Evolutionary conservation across 345 rosid genomes (phyloP).

Genomic region (Gossypium arboreum): DNA sequence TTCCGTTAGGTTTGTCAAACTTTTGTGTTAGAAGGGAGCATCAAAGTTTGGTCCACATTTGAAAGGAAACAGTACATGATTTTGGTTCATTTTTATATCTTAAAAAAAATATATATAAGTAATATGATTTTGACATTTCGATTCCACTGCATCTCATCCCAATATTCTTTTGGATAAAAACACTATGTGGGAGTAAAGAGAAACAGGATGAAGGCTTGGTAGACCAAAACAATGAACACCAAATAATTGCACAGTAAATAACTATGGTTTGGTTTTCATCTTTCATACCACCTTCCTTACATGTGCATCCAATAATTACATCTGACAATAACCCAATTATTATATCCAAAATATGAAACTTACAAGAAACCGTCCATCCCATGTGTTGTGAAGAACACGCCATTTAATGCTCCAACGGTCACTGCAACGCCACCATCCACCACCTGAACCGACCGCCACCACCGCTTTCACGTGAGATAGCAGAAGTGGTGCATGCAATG

Average conservation of each 20-base stretch:
- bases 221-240: neutral
- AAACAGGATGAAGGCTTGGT: neutral
- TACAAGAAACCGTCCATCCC: too few relatives aligned
- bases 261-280: neutral
- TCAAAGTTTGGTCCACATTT: neutral
- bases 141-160: too few relatives aligned
- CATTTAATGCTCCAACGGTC: constrained; percentile 40
- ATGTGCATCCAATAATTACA: constrained; percentile 16
- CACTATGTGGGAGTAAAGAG: too few relatives aligned
- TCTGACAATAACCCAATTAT: neutral
- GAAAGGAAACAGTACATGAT: neutral
- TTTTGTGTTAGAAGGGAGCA: neutral
- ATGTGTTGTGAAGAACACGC: neutral
- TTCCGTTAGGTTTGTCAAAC: neutral
- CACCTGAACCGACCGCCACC: constrained; percentile 26
- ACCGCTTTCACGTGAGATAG: constrained; percentile 17
- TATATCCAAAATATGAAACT: too few relatives aligned
- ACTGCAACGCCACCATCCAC: constrained; percentile 22
- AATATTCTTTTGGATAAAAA: too few relatives aligned
- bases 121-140: neutral
- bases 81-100: neutral
- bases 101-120: neutral
- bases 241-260: constrained; percentile 7
- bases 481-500: too few relatives aligned
- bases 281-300: neutral